Evolutionary conservation across 225 moss, liverwort and hornwort species (phyloP).

Genomic region (Antitrichia curtipendula): DNA sequence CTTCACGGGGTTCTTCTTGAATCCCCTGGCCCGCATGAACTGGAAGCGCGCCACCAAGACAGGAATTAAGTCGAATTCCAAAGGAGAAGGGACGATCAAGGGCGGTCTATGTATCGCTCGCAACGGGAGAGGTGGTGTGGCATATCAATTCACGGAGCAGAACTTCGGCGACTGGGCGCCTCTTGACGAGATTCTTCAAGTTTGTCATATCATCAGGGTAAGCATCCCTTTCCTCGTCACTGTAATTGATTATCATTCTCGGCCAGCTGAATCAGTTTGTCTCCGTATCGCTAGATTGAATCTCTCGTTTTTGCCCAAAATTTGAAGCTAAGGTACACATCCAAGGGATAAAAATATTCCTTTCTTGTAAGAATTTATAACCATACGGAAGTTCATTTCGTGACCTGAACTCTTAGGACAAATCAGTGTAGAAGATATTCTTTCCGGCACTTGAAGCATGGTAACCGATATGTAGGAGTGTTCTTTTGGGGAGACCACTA

Average conservation of each 20-base stretch:
- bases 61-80: slow-evolving; percentile 36
- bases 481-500: neutral
- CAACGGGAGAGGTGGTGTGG: slow-evolving; percentile 52
- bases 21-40: slow-evolving; percentile 46
- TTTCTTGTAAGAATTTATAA: neutral
- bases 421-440: neutral
- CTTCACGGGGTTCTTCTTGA: slow-evolving; percentile 61
- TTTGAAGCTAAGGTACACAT: neutral
- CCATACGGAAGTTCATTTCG: neutral
- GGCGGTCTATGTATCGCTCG: slow-evolving; percentile 70
- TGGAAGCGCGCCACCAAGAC: slow-evolving; percentile 60
- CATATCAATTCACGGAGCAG: slow-evolving; percentile 64
- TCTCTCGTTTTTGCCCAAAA: neutral
- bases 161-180: slow-evolving; percentile 52
- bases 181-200: slow-evolving; percentile 39
- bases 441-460: neutral
- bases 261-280: neutral
- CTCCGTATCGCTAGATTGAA: neutral
- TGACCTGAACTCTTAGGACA: neutral
- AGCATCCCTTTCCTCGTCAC: neutral
- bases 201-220: slow-evolving; percentile 26
- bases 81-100: slow-evolving; percentile 68
- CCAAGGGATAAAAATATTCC: neutral
- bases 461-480: neutral
- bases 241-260: neutral